Percentiles rank a stretch among this genome's conserved stretches.
These are phyloP conservation scores for Suillus alpinus DNA, from an alignment of 768 basidiomycete genomes.

Conservation along the genomic window DNA sequence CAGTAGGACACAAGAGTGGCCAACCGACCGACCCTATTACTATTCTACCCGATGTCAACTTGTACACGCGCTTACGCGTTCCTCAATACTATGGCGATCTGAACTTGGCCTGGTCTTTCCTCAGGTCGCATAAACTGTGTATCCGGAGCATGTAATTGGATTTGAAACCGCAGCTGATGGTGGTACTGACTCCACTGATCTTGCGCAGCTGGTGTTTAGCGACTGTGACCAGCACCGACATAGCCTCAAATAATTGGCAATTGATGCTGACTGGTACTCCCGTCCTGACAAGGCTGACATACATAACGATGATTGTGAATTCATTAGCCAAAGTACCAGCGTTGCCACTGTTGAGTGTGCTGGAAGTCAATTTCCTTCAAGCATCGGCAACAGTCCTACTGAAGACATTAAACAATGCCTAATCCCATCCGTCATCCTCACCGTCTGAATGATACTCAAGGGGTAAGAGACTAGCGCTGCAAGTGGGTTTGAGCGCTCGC, in stretches of 20 bases:
- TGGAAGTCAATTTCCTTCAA: not conserved
- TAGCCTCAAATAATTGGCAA: not conserved
- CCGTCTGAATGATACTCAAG: not conserved
- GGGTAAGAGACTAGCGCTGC: too few relatives aligned
- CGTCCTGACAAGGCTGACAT: too few relatives aligned
- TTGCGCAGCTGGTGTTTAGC: not conserved
- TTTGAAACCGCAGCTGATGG: not conserved
- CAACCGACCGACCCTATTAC: not conserved
- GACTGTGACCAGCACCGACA: not conserved
- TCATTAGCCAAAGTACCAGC: not conserved
- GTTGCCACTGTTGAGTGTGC: not conserved
- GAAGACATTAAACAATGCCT: not conserved
- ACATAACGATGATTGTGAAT: not conserved
- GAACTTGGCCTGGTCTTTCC: not conserved
- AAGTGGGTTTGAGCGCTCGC: too few relatives aligned
- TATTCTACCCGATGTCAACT: not conserved
- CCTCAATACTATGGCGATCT: not conserved
- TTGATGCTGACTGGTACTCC: not conserved
- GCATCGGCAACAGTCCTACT: not conserved
- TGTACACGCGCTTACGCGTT: not conserved
- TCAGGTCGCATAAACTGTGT: not conserved
- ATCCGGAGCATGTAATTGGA: not conserved
- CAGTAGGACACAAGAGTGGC: not conserved
- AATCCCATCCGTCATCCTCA: not conserved
- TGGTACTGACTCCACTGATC: not conserved